Base-by-base conservation (phyloP, 768 basidiomycete species). In the Boletus huronensis region DNA sequence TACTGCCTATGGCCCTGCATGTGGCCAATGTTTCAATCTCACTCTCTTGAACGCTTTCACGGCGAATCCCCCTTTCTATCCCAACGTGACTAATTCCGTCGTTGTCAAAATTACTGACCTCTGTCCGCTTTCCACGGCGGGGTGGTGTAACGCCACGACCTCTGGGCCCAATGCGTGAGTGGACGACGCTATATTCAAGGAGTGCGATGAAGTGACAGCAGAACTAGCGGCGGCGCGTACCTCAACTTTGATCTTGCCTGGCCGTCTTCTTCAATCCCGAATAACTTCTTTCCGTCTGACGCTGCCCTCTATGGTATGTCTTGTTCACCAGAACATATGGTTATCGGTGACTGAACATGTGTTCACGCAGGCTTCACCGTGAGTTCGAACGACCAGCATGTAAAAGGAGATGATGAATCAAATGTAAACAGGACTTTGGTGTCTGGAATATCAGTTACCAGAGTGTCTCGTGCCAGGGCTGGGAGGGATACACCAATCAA, bases 241-340 rank as follows among this genome's bases (percentile, higher is more conserved):
- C 75, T 93, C 53, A 92, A 93, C 64, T 92, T 93, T 68, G 90
- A 93, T 70, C 82, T 93, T 48, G 83, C 87, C 39, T 91, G 77
- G 68, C 90, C 90, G 3, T 90, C 90, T 6, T 59, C 64, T 3
- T 82, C 87, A 17, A 89, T 92, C 53, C 80, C 88, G 29, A 68
- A 74, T 44, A 74, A 81, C 60, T 93, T 90, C 62, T 93, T 90
- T 65, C 91, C 90, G 0, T 87, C 84, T 5, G 76, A 93, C 63
- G 75, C 70, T 56, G 65, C 82, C 5, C 63, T 82, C 10, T 92
- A 93, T 65, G 90, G 89, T 74, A 50, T 54, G 72, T 70, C 35
- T 28, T 29, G 31, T 3, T 36, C 28, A 4, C 36, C 19, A 8
- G 11, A 21, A 21, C 45, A 7, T 26, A 6, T 17, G 4, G 19